Percentiles rank a stretch among this genome's conserved stretches.
Conservation (phyloP, 2,329 filamentous ascomycete species). For the Botrytis galanthina region DNA sequence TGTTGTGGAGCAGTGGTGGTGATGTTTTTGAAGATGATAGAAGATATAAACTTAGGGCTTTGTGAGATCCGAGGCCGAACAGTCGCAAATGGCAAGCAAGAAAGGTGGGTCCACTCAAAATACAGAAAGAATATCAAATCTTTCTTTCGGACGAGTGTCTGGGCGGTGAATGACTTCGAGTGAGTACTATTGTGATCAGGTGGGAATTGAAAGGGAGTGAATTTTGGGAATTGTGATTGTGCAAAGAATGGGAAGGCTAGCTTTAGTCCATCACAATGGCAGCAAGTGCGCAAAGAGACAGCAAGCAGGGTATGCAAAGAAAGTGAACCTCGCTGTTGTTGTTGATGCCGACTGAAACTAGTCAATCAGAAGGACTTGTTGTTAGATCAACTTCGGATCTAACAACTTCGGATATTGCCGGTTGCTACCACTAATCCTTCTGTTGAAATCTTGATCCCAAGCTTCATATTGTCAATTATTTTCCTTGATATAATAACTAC, state of each 20-base stretch:
- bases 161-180: constrained; percentile 5
- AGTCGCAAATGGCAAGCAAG: background rate
- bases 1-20: background rate
- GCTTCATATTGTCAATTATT: background rate
- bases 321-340: background rate
- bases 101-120: background rate
- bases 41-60: background rate
- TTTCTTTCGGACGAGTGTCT: background rate
- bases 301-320: background rate
- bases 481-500: background rate
- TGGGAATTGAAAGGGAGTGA: background rate
- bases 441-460: background rate
- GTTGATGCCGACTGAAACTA: background rate
- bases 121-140: background rate
- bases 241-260: background rate
- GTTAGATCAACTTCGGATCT: background rate
- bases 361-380: background rate
- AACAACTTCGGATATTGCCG: constrained; percentile 6
- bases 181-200: background rate
- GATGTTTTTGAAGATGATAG: background rate
- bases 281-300: background rate
- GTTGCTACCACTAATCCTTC: background rate
- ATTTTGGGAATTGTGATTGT: background rate
- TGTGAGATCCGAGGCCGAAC: background rate
- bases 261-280: background rate